Conservation (phyloP, 2,329 filamentous ascomycete genomes). For the Fusarium brachygibbosum region DNA sequence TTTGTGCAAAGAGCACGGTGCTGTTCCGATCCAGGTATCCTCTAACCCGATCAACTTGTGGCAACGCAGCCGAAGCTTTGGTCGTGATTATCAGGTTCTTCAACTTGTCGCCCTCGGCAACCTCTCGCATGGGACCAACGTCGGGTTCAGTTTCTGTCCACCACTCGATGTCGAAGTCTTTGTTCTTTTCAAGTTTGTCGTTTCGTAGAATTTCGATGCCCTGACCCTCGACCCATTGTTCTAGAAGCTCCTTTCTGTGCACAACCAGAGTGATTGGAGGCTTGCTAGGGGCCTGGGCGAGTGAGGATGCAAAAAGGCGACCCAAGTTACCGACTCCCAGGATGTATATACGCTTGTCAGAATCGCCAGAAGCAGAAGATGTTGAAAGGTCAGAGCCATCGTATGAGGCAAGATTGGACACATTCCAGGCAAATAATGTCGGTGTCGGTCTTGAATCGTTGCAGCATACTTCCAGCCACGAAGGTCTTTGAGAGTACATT, state of each 20-base stretch:
- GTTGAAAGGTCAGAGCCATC: neutral
- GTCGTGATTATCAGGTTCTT: conserved; percentile 82
- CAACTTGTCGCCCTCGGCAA: conserved; percentile 63
- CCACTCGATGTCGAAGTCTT: conserved; percentile 66
- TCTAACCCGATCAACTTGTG: conserved; percentile 69
- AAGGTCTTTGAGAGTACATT: conserved; percentile 48
- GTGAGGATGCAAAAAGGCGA: conserved; percentile 79
- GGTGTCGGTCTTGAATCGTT: conserved; percentile 47
- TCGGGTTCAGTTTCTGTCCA: conserved; percentile 63
- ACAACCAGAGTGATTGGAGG: conserved; percentile 87
- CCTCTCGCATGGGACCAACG: conserved; percentile 56
- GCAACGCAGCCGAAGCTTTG: conserved; percentile 78
- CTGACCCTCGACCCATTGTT: conserved; percentile 60
- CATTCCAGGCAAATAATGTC: conserved; percentile 56
- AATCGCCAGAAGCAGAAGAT: conserved; percentile 19
- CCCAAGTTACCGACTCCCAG: conserved; percentile 87
- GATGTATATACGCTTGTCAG: conserved; percentile 74
- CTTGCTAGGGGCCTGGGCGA: conserved; percentile 69
- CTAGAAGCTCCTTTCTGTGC: conserved; percentile 67
- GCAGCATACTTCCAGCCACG: conserved; percentile 55
- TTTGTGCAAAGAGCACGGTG: conserved; percentile 88
- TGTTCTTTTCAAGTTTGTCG: conserved; percentile 50
- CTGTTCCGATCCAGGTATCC: conserved; percentile 72
- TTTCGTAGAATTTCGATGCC: conserved; percentile 62
- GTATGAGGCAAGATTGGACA: conserved; percentile 47